phyloP scores from a whole-genome alignment of 1,284 basidiomycete species.

The Malassezia pachydermatis region DNA sequence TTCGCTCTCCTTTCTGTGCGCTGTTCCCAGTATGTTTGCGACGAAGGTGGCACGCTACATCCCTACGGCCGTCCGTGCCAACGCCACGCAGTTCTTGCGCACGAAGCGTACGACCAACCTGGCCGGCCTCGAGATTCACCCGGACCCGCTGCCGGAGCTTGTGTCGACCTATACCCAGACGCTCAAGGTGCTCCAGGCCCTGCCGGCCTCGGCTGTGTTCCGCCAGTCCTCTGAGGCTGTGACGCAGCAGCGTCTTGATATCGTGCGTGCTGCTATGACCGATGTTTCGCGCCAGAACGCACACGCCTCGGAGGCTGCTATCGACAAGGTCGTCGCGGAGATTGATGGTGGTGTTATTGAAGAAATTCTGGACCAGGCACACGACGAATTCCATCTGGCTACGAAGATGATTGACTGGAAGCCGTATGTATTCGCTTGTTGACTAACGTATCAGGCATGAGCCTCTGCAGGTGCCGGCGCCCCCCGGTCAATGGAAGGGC shows the following conservation, averaged over 20 bases:
- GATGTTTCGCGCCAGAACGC: constrained; percentile 52
- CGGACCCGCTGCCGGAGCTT: constrained; percentile 68
- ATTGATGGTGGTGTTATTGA: constrained; percentile 55
- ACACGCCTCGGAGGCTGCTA: constrained; percentile 43
- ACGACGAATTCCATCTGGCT: constrained; percentile 68
- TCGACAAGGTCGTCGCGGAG: constrained; percentile 60
- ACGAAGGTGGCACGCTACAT: constrained; percentile 14
- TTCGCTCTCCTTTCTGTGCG: neutral
- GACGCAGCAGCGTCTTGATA: constrained; percentile 67
- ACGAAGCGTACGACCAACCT: constrained; percentile 60
- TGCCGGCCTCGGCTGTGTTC: constrained; percentile 76
- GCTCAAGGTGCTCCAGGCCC: constrained; percentile 58
- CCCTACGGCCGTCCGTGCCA: constrained; percentile 7
- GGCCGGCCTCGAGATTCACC: constrained; percentile 57
- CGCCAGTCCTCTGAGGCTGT: constrained; percentile 79
- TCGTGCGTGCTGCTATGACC: constrained; percentile 52
- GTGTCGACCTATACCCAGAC: constrained; percentile 68
- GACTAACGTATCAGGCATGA: constrained; percentile 61
- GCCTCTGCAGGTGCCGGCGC: constrained; percentile 67
- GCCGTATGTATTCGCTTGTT: constrained; percentile 59
- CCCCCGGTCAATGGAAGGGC: constrained; percentile 76
- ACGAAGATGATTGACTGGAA: constrained; percentile 89
- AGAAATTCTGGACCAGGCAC: constrained; percentile 69
- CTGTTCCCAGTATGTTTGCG: constrained; percentile 16
- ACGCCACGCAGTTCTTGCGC: constrained; percentile 12